Percentiles rank a stretch among this genome's conserved stretches.
Evolutionary conservation across 306 rosid genomes (phyloP).

Genomic region (Cucurbita ficifolia): DNA sequence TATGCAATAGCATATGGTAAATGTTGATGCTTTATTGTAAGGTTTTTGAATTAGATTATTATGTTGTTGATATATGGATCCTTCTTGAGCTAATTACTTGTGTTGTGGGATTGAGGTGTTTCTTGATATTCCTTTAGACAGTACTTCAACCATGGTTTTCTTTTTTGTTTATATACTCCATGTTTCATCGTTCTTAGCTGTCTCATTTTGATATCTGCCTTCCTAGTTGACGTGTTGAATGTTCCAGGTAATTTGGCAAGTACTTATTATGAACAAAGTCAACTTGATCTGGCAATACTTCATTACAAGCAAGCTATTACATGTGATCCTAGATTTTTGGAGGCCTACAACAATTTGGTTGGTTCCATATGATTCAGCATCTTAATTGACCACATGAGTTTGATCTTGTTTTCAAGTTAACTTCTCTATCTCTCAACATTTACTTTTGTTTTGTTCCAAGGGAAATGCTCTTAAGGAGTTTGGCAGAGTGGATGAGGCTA

Average conservation of each 20-base stretch:
- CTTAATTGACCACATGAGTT: not conserved
- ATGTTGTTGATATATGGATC: not conserved
- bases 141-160: not conserved
- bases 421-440: not conserved
- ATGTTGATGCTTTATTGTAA: conserved; percentile 1
- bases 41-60: not conserved
- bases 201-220: not conserved
- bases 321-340: conserved; percentile 86
- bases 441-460: conserved; percentile 13
- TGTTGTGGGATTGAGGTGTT: not conserved
- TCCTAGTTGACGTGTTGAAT: not conserved
- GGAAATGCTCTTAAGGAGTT: conserved; percentile 93
- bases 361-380: conserved; percentile 14
- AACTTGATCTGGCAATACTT: conserved; percentile 79
- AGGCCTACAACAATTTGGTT: conserved; percentile 96
- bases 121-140: not conserved
- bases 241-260: conserved; percentile 81
- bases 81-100: too few species aligned
- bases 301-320: conserved; percentile 93
- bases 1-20: conserved; percentile 92
- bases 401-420: not conserved
- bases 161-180: not conserved
- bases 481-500: conserved; percentile 91
- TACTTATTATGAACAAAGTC: conserved; percentile 85
- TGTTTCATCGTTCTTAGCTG: not conserved